Evolutionary conservation across 306 rosid genomes (phyloP).

Genomic region (Bauhinia variegata): DNA sequence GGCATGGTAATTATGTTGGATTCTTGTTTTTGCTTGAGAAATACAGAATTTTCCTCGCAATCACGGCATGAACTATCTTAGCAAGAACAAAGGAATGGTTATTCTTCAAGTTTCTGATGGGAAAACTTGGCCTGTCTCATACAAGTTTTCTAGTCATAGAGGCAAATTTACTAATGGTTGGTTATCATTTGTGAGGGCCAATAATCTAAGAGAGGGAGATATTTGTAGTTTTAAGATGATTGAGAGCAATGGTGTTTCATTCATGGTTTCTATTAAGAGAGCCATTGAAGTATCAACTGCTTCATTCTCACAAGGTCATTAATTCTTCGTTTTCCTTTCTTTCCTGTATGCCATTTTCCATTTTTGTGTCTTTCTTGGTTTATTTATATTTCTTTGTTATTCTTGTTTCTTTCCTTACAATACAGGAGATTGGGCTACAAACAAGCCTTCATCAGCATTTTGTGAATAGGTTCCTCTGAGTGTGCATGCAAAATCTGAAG

Average conservation of each 20-base stretch:
- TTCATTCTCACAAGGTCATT: constrained; percentile 13
- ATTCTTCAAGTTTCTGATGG: not conserved
- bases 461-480: too few species aligned
- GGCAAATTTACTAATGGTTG: not conserved
- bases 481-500: not conserved
- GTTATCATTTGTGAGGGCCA: not conserved
- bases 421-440: not conserved
- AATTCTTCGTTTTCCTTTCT: not conserved
- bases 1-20: not conserved
- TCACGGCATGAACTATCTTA: not conserved
- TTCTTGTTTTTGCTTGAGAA: constrained; percentile 11
- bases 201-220: constrained; percentile 26
- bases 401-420: not conserved
- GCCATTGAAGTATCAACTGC: not conserved
- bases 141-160: not conserved
- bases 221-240: constrained; percentile 29
- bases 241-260: not conserved
- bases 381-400: too few species aligned
- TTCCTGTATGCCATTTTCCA: too few species aligned
- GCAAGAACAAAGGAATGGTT: not conserved
- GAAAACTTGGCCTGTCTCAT: constrained; percentile 10
- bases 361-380: too few species aligned
- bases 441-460: constrained; percentile 17
- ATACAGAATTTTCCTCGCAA: too few species aligned
- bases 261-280: constrained; percentile 19